These are phyloP conservation scores for Coelomomyces lativittatus DNA, from an alignment of 371 early-diverging fungal genomes.

Conservation along the genomic window DNA sequence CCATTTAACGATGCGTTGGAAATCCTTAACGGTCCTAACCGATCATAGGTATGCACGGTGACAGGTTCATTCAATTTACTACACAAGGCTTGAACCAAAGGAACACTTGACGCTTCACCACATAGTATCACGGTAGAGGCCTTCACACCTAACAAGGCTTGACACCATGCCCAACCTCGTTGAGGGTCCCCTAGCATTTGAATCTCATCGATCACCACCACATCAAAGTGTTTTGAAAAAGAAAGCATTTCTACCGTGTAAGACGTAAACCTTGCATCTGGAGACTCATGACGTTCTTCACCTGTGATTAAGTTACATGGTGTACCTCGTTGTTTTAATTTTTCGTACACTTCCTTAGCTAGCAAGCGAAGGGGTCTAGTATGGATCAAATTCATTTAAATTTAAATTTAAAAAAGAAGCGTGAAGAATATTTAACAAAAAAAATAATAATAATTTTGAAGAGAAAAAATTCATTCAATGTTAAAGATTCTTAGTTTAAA, in stretches of 20 bases:
- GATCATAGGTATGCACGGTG: slow-evolving; percentile 53
- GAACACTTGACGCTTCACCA: slow-evolving; percentile 74
- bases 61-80: slow-evolving; percentile 56
- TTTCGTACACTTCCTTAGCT: slow-evolving; percentile 78
- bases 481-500: no score
- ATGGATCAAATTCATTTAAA: no score
- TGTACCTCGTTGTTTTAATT: slow-evolving; percentile 53
- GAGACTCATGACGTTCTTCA: slow-evolving; percentile 57
- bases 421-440: no score
- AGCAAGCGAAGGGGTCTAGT: slow-evolving; percentile 59
- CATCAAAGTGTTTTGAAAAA: slow-evolving; percentile 36
- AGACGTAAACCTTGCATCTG: slow-evolving; percentile 23
- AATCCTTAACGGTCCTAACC: slow-evolving; percentile 53
- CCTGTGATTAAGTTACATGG: slow-evolving; percentile 76
- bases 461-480: no score
- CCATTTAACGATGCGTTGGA: slow-evolving; percentile 23
- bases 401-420: no score
- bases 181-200: slow-evolving; percentile 74
- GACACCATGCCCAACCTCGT: slow-evolving; percentile 93
- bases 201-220: slow-evolving; percentile 90
- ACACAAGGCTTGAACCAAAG: slow-evolving; percentile 55
- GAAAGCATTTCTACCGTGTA: slow-evolving; percentile 85
- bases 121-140: slow-evolving; percentile 81
- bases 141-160: slow-evolving; percentile 59
- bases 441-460: no score